Base-by-base conservation (phyloP, 305 asterid genomes). In the Ajuga reptans region DNA sequence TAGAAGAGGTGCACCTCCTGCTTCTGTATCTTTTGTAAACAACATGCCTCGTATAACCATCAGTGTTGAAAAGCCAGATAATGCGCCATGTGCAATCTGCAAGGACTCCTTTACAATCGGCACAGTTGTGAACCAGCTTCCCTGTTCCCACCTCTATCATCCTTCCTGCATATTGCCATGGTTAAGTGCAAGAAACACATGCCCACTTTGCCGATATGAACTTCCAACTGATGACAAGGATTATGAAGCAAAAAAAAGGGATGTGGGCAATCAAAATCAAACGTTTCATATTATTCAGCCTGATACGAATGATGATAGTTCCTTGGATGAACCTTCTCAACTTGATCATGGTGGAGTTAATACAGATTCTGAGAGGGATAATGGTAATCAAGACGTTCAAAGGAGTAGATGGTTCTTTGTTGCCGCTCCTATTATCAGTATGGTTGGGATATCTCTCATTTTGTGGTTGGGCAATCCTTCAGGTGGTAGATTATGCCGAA, bases 131-230 rank as follows among this genome's bases (percentile, higher is more conserved):
- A 93, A 87, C 66, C 83, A 69, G 87, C 87, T 93, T 34, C 99
- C 97, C 36, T 93, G 96, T 81, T 76, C 69, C 71, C 99, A 93
- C 65, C 62, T 90, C 29, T 93, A 87, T 75, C 99, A 93, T 67
- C 87, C 91, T 8, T 71, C 79, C 72, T 93, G 97, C 84, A 90
- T 93, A 69, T 67, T 83, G 72, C 96, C 95, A 63, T 93, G 99
- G 99, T 61, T 90, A 73, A 85, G 71, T 62, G 63, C 89, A 15
- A 82, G 96, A 49, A 93, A 89, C 69, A 84, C 97, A 3, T 93
- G 99, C 81, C 99, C 99, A 0, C 90, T 93, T 69, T 93, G 99
- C 75, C 84, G 97, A 14, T 87, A 79, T 64, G 97, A 93, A 83
- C 92, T 93, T 68, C 97, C 96, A 34, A 89, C 97, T 15, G 96